phyloP scores from a whole-genome alignment of 768 basidiomycete species.

The Tulasnella sp. region DNA sequence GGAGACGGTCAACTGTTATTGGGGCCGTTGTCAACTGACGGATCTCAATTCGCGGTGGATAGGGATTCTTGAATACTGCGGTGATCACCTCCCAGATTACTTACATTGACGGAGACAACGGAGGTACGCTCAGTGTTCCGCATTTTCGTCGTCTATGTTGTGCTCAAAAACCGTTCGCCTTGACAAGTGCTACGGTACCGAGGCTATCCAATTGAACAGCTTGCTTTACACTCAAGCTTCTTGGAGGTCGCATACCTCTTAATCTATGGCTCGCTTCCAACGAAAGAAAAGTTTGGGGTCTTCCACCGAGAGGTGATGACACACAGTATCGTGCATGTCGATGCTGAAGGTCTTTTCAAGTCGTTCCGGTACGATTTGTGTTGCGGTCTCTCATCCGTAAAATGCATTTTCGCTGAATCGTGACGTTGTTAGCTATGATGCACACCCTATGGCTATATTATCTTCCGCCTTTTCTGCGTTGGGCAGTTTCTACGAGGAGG shows the following conservation, averaged over 20 bases:
- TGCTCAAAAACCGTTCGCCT: neutral
- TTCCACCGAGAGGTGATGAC: constrained; percentile 74
- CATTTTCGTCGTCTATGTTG: neutral
- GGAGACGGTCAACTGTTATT: neutral
- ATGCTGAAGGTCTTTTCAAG: constrained; percentile 60
- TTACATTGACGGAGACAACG: constrained; percentile 84
- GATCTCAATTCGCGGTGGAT: neutral
- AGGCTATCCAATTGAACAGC: constrained; percentile 89
- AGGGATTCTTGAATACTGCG: constrained; percentile 31
- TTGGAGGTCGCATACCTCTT: constrained; percentile 81
- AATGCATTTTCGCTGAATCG: neutral
- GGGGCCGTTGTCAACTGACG: neutral
- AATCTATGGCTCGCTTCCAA: constrained; percentile 78
- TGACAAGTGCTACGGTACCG: constrained; percentile 37
- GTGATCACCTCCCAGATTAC: constrained; percentile 48
- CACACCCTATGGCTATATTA: constrained; percentile 87
- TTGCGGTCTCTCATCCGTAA: constrained; percentile 18
- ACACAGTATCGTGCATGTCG: constrained; percentile 60
- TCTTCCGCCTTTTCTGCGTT: constrained; percentile 82
- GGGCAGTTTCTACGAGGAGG: constrained; percentile 75
- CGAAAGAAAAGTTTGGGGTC: constrained; percentile 45
- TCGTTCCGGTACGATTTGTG: constrained; percentile 47
- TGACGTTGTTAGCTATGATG: constrained; percentile 55
- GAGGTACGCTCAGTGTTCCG: constrained; percentile 39
- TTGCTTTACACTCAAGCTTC: constrained; percentile 70